Conservation (phyloP, 805 yeast species). For the Starmerella cellae region DNA sequence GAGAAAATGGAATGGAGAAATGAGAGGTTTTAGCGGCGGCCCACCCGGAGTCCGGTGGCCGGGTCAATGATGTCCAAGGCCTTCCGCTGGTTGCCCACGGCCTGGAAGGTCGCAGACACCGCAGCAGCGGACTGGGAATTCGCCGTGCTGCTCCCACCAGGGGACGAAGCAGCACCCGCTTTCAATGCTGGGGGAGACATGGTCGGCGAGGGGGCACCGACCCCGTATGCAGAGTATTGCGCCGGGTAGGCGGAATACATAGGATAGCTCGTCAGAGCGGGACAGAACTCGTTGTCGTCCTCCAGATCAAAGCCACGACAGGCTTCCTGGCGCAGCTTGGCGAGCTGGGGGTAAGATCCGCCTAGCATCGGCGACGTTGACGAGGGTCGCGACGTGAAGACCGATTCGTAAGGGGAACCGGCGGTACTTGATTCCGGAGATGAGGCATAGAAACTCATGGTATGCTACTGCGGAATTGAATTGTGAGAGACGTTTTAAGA, state of each 20-base stretch:
- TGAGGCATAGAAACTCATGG: conserved; percentile 15
- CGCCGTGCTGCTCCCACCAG: neutral
- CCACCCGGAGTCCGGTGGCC: conserved; percentile 23
- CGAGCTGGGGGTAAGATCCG: conserved; percentile 17
- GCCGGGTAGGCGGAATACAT: neutral
- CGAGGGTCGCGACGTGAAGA: conserved; percentile 20
- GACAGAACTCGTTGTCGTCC: conserved; percentile 62
- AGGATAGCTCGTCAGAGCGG: conserved; percentile 26
- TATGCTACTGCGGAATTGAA: neutral
- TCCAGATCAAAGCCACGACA: conserved; percentile 58
- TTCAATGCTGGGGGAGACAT: neutral
- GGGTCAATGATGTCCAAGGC: conserved; percentile 23
- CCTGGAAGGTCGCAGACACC: conserved; percentile 4
- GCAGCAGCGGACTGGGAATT: neutral
- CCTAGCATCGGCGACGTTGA: conserved; percentile 24
- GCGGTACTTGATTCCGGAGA: conserved; percentile 20
- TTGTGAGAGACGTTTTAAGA: too few relatives aligned
- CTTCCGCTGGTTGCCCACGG: conserved; percentile 15
- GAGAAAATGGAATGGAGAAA: too few relatives aligned
- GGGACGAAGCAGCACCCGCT: conserved; percentile 1
- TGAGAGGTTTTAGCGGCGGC: conserved; percentile 14
- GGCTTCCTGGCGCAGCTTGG: conserved; percentile 29
- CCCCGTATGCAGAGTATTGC: neutral
- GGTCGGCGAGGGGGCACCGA: conserved; percentile 3
- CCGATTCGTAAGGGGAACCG: conserved; percentile 15